Percentiles rank a stretch among this genome's conserved stretches.
phyloP scores from a whole-genome alignment of 1,284 basidiomycete species.

The Inonotus hispidus region DNA sequence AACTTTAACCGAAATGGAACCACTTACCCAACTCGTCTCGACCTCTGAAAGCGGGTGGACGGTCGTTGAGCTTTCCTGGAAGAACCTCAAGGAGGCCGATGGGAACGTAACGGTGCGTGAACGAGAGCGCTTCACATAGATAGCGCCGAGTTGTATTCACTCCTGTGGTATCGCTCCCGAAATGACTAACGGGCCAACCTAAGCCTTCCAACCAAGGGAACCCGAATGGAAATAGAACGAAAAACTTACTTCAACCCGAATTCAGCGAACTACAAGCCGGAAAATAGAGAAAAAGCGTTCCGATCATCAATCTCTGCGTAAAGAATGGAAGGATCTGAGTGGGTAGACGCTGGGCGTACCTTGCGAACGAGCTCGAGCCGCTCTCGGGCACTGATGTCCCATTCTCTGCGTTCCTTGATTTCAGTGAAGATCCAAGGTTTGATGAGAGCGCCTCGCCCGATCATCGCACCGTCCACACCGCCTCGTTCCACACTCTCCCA shows the following conservation, averaged over 20 bases:
- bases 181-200: conserved; percentile 51
- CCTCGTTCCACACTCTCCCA: conserved; percentile 72
- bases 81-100: conserved; percentile 87
- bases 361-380: conserved; percentile 83
- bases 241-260: conserved; percentile 63
- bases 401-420: conserved; percentile 86
- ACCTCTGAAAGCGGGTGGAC: conserved; percentile 82
- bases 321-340: too few species aligned
- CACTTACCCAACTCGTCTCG: conserved; percentile 77
- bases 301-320: too few species aligned
- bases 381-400: conserved; percentile 92
- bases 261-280: conserved; percentile 62
- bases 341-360: conserved; percentile 42
- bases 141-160: conserved; percentile 93
- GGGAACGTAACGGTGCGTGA: conserved; percentile 93
- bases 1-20: not conserved
- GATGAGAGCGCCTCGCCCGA: conserved; percentile 91
- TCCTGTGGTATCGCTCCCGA: conserved; percentile 88
- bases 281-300: not conserved
- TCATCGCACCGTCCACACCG: conserved; percentile 93
- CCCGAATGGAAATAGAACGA: conserved; percentile 6
- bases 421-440: conserved; percentile 98
- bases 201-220: not conserved
- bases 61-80: conserved; percentile 83
- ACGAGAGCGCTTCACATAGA: conserved; percentile 91